Evolutionary conservation across 768 basidiomycete species (phyloP), one percentile per base, ranked within the genome.

Genomic region (Artomyces pyxidatus): DNA sequence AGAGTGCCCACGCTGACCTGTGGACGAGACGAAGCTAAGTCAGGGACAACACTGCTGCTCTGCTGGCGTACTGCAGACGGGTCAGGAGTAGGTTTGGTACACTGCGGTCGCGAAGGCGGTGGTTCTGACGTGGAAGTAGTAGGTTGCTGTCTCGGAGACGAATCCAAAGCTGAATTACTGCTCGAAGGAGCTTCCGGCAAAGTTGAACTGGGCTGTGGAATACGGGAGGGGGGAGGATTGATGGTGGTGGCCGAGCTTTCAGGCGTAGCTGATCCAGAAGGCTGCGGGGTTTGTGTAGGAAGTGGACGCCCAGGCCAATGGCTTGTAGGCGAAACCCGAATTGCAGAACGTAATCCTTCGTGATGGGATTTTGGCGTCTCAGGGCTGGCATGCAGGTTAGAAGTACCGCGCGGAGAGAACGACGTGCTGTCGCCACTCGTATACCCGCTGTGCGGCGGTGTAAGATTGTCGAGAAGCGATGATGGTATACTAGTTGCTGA

Each of bases 1-100:
- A n/a, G n/a, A n/a, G n/a, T n/a, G n/a, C n/a, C n/a, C n/a, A n/a
- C n/a, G n/a, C n/a, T n/a, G n/a, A n/a, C n/a, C n/a, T n/a, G n/a
- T n/a, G n/a, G n/a, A n/a, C n/a, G 52, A n/a, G 14, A 45, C 19
- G 7, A 47, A 37, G n/a, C n/a, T 29, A 44, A 40, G 21, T 41
- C 42, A 10, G 27, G 48, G 11, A 32, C 51, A 42, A 35, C 41
- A 26, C 32, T 38, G 40, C 43, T 42, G 7, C 49, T 25, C 25
- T 27, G 46, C 21, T 39, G 41, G 21, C 43, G 17, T 9, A 37
- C 37, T 30, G 42, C 27, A 6, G 47, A 45, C 14, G 44, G 17
- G 32, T 35, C 32, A 14, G 32, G 32, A 35, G 32, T 12, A 12
- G 32, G 32, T 3, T 35, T 35, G 32, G 14, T 35, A 35, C 32